Conservation (phyloP, 768 basidiomycete species). For the Russula brevipes region DNA sequence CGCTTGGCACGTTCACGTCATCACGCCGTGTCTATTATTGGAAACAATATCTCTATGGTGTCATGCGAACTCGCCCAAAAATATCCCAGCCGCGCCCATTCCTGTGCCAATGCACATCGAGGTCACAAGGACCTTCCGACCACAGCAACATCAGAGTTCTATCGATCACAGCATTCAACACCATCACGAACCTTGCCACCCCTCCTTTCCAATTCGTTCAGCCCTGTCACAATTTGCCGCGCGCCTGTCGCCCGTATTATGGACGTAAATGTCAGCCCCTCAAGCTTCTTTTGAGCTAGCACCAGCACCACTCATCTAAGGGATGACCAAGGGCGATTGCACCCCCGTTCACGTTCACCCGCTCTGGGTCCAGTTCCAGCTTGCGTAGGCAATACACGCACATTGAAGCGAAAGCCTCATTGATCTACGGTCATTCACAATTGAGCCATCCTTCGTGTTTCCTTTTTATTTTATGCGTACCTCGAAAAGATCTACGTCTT, state of each 20-base stretch:
- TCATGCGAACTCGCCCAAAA: conserved; percentile 48
- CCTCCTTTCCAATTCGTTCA: conserved; percentile 66
- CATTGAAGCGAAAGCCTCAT: conserved; percentile 88
- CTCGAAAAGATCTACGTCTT: conserved; percentile 79
- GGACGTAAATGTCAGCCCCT: conserved; percentile 21
- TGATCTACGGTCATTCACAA: conserved; percentile 49
- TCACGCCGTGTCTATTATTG: too few species aligned
- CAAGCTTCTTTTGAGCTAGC: neutral
- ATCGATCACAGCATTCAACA: neutral
- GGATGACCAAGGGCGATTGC: conserved; percentile 86
- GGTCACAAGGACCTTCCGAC: conserved; percentile 64
- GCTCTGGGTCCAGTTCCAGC: conserved; percentile 54
- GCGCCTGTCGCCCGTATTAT: conserved; percentile 72
- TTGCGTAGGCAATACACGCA: conserved; percentile 66
- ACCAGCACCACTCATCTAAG: conserved; percentile 52
- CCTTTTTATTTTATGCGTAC: conserved; percentile 32
- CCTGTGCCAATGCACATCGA: conserved; percentile 87
- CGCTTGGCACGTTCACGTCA: neutral
- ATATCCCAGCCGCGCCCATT: conserved; percentile 86
- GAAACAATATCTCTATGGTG: too few species aligned
- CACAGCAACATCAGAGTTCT: too few species aligned
- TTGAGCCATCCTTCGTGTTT: neutral
- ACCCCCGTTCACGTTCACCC: conserved; percentile 87
- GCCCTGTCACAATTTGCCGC: conserved; percentile 78
- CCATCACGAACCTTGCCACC: conserved; percentile 52